Evolutionary conservation across 805 yeast species (phyloP).

Genomic region (Lachancea quebecensis): DNA sequence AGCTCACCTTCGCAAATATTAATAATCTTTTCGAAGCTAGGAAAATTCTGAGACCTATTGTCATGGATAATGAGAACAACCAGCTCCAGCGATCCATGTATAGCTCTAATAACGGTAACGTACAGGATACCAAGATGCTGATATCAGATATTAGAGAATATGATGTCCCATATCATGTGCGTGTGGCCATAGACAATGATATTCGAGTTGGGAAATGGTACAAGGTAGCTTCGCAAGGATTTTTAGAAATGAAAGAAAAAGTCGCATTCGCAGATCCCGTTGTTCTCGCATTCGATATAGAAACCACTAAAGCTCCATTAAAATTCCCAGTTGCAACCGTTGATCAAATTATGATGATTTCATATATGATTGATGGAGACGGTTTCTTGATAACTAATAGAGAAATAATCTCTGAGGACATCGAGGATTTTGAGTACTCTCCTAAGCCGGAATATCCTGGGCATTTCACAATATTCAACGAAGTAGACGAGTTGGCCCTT

Average conservation of each 20-base stretch:
- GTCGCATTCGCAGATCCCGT: conserved; percentile 97
- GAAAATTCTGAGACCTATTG: conserved; percentile 58
- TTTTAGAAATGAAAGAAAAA: conserved; percentile 52
- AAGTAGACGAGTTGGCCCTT: conserved; percentile 71
- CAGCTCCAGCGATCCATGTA: conserved; percentile 63
- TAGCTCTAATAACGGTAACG: conserved; percentile 20
- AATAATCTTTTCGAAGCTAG: conserved; percentile 72
- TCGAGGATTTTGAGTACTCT: conserved; percentile 94
- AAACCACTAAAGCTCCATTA: conserved; percentile 92
- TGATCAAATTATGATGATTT: conserved; percentile 97
- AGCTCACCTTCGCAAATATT: conserved; percentile 67
- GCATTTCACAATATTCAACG: conserved; percentile 81
- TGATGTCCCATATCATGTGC: conserved; percentile 93
- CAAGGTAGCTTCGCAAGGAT: conserved; percentile 57
- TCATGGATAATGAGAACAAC: conserved; percentile 56
- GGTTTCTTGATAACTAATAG: conserved; percentile 92
- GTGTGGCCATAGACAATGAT: conserved; percentile 87
- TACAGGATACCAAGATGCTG: conserved; percentile 51
- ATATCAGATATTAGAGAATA: conserved; percentile 84
- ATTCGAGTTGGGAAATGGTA: conserved; percentile 97
- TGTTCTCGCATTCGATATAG: conserved; percentile 93
- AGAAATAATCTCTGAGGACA: conserved; percentile 89
- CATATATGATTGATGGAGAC: conserved; percentile 98
- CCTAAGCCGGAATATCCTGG: conserved; percentile 97
- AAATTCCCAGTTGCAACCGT: conserved; percentile 89